These are phyloP conservation scores for Fusarium torulosum DNA, from an alignment of 2,329 filamentous ascomycete species.

Conservation along the genomic window DNA sequence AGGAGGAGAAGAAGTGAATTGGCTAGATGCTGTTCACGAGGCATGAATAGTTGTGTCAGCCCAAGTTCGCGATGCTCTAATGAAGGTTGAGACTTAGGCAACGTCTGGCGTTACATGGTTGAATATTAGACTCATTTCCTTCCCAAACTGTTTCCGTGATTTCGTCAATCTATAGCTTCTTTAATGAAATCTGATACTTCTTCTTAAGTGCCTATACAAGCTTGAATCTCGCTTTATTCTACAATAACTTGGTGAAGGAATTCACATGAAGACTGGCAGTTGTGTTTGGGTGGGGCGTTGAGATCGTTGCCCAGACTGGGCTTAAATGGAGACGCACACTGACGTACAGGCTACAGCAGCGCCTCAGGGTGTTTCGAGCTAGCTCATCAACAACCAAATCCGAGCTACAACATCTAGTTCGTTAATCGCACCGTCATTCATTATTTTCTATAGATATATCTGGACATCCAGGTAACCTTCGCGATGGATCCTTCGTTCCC, in stretches of 20 bases:
- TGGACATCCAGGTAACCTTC: background rate
- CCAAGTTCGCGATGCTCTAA: slow-evolving; percentile 24
- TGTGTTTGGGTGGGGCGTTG: slow-evolving; percentile 9
- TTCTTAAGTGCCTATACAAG: background rate
- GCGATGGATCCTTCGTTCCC: slow-evolving; percentile 62
- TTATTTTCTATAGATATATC: background rate
- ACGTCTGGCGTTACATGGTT: slow-evolving; percentile 12
- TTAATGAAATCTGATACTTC: background rate
- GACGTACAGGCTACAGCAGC: slow-evolving; percentile 40
- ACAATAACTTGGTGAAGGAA: background rate
- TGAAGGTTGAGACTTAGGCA: slow-evolving; percentile 26
- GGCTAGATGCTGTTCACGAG: background rate
- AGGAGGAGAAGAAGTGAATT: slow-evolving; percentile 62
- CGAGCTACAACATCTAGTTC: slow-evolving; percentile 4
- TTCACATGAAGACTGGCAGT: background rate
- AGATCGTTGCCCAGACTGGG: slow-evolving; percentile 14
- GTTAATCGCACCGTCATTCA: slow-evolving; percentile 8
- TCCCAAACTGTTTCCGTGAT: background rate
- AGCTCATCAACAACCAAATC: slow-evolving; percentile 25
- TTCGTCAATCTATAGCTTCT: background rate
- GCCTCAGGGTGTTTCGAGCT: slow-evolving; percentile 31
- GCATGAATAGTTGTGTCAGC: slow-evolving; percentile 5
- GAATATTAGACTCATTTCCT: background rate
- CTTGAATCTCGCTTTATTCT: background rate
- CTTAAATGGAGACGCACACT: slow-evolving; percentile 22